A percentile compares a stretch with the other conserved stretches of the same genome.
phyloP scores from a whole-genome alignment of 2,329 filamentous ascomycete genomes.

The Fusarium nodosum region DNA sequence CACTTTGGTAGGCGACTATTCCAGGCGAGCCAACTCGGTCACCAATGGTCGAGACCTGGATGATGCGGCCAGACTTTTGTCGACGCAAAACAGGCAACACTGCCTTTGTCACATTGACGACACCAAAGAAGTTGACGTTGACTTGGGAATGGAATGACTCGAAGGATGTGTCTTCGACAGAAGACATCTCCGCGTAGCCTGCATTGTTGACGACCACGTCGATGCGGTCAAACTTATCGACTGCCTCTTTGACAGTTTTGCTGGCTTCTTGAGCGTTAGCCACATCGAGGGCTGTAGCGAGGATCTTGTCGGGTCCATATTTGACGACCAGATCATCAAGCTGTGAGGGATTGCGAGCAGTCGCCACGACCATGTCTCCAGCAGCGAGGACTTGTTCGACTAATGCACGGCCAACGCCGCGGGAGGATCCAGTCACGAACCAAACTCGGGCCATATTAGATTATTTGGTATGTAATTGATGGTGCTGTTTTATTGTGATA shows the following conservation, averaged over 20 bases:
- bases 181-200: slow-evolving; percentile 67
- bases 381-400: slow-evolving; percentile 55
- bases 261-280: slow-evolving; percentile 58
- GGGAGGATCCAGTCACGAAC: slow-evolving; percentile 64
- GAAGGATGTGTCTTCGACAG: slow-evolving; percentile 66
- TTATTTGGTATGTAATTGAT: background rate
- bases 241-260: slow-evolving; percentile 51
- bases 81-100: slow-evolving; percentile 54
- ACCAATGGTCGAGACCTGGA: slow-evolving; percentile 58
- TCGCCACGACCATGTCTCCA: slow-evolving; percentile 62
- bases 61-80: slow-evolving; percentile 53
- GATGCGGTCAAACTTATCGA: slow-evolving; percentile 65
- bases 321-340: slow-evolving; percentile 55
- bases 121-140: slow-evolving; percentile 72
- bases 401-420: slow-evolving; percentile 62
- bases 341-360: slow-evolving; percentile 56
- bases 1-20: slow-evolving; percentile 55
- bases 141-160: slow-evolving; percentile 65
- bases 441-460: slow-evolving; percentile 54
- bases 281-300: slow-evolving; percentile 67
- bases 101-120: slow-evolving; percentile 65
- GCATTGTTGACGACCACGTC: slow-evolving; percentile 74
- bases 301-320: slow-evolving; percentile 59
- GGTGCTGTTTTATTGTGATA: too few relatives aligned
- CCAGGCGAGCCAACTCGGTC: slow-evolving; percentile 54